Percentiles rank a stretch among this genome's conserved stretches.
These are phyloP conservation scores for Venturia asperata DNA, from an alignment of 2,329 filamentous ascomycete genomes.

Conservation along the genomic window DNA sequence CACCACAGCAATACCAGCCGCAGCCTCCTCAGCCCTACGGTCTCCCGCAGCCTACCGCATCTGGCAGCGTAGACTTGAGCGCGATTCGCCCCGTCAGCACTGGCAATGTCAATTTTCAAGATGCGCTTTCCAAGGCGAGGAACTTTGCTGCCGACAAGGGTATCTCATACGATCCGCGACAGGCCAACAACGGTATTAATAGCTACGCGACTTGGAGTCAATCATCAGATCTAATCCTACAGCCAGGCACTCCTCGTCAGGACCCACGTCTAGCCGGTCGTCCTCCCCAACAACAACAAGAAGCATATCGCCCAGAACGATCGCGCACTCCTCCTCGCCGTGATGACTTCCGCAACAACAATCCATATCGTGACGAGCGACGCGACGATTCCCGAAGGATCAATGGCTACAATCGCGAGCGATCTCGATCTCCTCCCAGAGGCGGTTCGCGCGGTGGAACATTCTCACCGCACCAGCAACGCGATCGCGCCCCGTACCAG, in stretches of 20 bases:
- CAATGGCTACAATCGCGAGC: constrained; percentile 54
- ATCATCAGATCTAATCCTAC: not conserved
- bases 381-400: constrained; percentile 56
- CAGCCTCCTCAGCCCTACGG: constrained; percentile 33
- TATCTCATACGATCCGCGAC: constrained; percentile 34
- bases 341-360: constrained; percentile 67
- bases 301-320: constrained; percentile 12
- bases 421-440: constrained; percentile 63
- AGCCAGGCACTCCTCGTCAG: constrained; percentile 27
- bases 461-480: constrained; percentile 48
- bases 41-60: constrained; percentile 61
- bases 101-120: constrained; percentile 74
- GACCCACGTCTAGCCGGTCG: constrained; percentile 47
- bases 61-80: constrained; percentile 73
- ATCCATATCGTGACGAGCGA: constrained; percentile 79
- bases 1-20: constrained; percentile 12
- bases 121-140: constrained; percentile 78
- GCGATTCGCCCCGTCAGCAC: constrained; percentile 71
- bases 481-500: constrained; percentile 17
- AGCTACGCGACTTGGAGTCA: not conserved
- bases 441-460: constrained; percentile 40
- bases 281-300: not conserved
- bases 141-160: constrained; percentile 76
- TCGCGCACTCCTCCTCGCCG: constrained; percentile 56
- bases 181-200: constrained; percentile 27